Evolutionary conservation across 1,284 basidiomycete genomes (phyloP).

Genomic region (Ganoderma meredithae): DNA sequence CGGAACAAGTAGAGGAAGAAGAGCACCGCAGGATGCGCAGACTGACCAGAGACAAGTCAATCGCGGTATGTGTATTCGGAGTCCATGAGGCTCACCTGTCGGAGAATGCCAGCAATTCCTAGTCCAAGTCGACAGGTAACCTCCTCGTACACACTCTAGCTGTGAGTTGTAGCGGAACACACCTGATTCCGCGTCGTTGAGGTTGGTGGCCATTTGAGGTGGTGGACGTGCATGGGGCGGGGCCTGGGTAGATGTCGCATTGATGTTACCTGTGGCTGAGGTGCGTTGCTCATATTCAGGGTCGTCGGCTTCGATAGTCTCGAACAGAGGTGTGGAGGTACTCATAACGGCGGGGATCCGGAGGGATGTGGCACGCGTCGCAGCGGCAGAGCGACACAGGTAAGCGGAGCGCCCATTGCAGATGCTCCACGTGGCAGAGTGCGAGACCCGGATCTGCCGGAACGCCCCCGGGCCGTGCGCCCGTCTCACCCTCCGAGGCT

Average conservation of each 20-base stretch:
- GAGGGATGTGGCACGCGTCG: not conserved
- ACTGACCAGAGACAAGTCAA: slow-evolving; percentile 49
- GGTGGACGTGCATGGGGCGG: slow-evolving; percentile 56
- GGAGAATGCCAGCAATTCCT: slow-evolving; percentile 80
- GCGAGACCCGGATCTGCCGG: slow-evolving; percentile 2
- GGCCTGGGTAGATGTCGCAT: slow-evolving; percentile 43
- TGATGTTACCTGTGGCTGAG: slow-evolving; percentile 47
- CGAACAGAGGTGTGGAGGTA: slow-evolving; percentile 59
- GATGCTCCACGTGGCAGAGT: slow-evolving; percentile 18
- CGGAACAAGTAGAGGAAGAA: slow-evolving; percentile 90
- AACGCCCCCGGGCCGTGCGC: not conserved
- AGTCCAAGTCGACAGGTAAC: slow-evolving; percentile 14
- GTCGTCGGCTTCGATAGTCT: slow-evolving; percentile 78
- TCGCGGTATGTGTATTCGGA: not conserved
- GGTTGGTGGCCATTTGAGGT: slow-evolving; percentile 57
- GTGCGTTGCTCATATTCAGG: slow-evolving; percentile 41
- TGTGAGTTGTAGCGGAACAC: slow-evolving; percentile 28
- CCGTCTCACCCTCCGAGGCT: too few relatives aligned
- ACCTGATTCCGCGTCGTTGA: slow-evolving; percentile 78
- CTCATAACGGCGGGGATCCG: slow-evolving; percentile 57
- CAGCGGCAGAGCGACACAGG: not conserved
- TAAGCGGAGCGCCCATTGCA: not conserved
- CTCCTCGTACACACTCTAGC: slow-evolving; percentile 8
- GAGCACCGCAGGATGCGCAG: slow-evolving; percentile 84
- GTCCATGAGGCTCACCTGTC: slow-evolving; percentile 56